Evolutionary conservation across 2,329 filamentous ascomycete species (phyloP), one percentile per base, ranked within the genome.

Genomic region (Fusarium tupiense): DNA sequence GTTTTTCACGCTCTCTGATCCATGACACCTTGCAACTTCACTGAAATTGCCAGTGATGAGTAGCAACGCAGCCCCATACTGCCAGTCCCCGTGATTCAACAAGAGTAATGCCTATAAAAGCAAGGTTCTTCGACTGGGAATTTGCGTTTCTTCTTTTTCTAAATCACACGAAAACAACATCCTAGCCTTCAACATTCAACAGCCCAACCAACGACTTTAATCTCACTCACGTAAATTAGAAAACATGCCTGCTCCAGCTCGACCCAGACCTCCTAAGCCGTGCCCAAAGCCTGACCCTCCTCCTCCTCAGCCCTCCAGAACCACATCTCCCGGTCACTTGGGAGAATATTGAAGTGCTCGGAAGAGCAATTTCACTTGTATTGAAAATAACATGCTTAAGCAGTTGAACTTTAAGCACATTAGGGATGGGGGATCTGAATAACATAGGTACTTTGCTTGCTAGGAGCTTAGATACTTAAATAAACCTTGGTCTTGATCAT

Each of bases 321-420:
- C 17, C 22, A 1, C 12, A 35, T 24, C 0, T 3, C 3, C 13
- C n/a, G 31, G 6, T 10, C 17, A 10, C 17, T 20, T 20, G 4
- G 49, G 31, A 24, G 13, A 35, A 24, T 14, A 3, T 10, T 20
- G 3, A 52, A 24, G 12, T 35, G 12, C 8, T 14, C 6, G n/a
- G 22, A 0, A 3, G n/a, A 52, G 11, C 8, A 14, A 11, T n/a
- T 24, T 52, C 4, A 12, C 22, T 24, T 24, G 8, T 52, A 17
- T 14, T 3, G 33, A 10, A 7, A 14, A 24, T 8, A 52, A 52
- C 17, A 13, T 4, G 20, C 31, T 52, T 31, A 35, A 24, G 31
- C 31, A 19, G 31, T 24, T 35, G n/a, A 14, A 35, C 6, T 35
- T 35, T 24, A 24, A 16, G 31, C 22, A 33, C 17, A 14, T 52